phyloP scores from a whole-genome alignment of 805 yeast genomes.

The Kodamaea kakaduensis region DNA sequence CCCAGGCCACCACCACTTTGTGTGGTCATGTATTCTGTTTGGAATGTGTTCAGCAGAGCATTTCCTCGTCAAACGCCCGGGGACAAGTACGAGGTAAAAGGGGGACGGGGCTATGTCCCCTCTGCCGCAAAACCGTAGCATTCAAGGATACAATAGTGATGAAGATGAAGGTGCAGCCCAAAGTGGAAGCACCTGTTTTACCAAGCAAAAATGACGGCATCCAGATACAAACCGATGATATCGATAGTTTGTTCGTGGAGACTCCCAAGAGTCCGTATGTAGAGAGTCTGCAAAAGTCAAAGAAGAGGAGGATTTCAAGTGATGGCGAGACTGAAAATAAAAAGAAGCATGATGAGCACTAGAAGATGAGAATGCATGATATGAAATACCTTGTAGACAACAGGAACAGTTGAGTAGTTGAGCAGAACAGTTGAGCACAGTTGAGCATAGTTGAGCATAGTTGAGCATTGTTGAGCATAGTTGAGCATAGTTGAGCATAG shows the following conservation, averaged over 20 bases:
- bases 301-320: constrained; percentile 3
- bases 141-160: constrained; percentile 32
- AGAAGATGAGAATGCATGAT: too few species aligned
- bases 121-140: constrained; percentile 36
- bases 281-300: too few species aligned
- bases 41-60: constrained; percentile 39
- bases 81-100: constrained; percentile 37
- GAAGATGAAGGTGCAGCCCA: constrained; percentile 16
- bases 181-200: constrained; percentile 3
- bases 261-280: not conserved
- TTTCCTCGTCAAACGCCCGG: constrained; percentile 38
- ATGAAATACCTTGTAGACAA: too few species aligned
- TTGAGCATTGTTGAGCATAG: too few species aligned
- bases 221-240: constrained; percentile 1
- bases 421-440: too few species aligned
- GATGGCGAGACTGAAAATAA: constrained; percentile 2
- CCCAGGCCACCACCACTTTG: constrained; percentile 36
- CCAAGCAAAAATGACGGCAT: constrained; percentile 1
- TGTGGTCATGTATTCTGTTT: constrained; percentile 44
- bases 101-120: constrained; percentile 42
- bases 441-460: too few species aligned
- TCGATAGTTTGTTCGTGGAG: constrained; percentile 4
- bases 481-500: too few species aligned
- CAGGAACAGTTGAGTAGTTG: too few species aligned
- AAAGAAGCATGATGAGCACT: not conserved